Evolutionary conservation across 805 yeast species (phyloP), one percentile per base, ranked within the genome.

Genomic region (Saturnispora dispora): DNA sequence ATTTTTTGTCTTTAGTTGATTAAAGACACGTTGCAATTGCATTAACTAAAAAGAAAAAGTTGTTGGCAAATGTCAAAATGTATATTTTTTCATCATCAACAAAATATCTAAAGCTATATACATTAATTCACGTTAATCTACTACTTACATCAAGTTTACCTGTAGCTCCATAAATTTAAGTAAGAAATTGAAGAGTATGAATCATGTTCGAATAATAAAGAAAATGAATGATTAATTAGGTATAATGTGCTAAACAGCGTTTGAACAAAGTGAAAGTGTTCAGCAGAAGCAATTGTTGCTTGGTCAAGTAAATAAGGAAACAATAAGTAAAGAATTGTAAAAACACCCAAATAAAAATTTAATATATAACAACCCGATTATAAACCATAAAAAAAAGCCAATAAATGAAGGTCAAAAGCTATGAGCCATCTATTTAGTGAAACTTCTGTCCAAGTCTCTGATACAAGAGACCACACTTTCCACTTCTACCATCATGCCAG

Each of bases 401-500:
- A 13, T 13, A 22, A 39, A 22, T 22, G n/a, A n/a, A 18, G 9
- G 5, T 39, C 27, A 39, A 39, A 18, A 18, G 11, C 18, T 5
- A 9, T 11, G 44, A 5, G 5, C 22, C 8, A 10, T 11, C 11
- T 40, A 40, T 40, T 40, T 40, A n/a, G 30, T 23, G 25, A 40
- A 40, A 15, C 44, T 11, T 22, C 86, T 75, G 65, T 89, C 96
- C 61, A 89, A 71, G 59, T 88, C 93, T 35, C 96, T 72, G 55
- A 88, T 69, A 20, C 88, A 89, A 59, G 85, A 84, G 30, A 93
- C 95, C 33, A 89, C 93, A 58, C 88, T 80, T 60, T 84, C 88
- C n/a, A 86, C 95, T 61, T 89, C 96, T 45, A 89, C 95, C 60
- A 84, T 88, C 84, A 86, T 85, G 3, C 95, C 96, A 55, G 85